Conservation (phyloP, 2,329 filamentous ascomycete genomes). For the Arthroderma uncinatum region DNA sequence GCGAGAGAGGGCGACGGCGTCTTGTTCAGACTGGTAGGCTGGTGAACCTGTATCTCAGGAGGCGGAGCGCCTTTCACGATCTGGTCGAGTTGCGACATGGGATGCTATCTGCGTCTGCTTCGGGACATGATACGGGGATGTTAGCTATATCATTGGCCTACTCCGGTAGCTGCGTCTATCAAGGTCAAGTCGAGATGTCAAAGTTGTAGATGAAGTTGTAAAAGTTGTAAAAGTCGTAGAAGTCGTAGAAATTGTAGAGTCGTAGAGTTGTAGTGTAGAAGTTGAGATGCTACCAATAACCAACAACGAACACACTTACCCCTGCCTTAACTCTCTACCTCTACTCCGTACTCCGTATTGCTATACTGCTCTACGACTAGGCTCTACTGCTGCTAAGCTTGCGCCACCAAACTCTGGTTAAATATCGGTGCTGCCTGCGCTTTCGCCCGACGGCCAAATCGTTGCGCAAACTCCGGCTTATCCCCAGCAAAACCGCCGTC, state of each 20-base stretch:
- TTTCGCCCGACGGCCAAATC: not conserved
- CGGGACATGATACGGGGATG: not conserved
- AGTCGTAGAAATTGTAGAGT: not conserved
- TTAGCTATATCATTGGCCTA: too few relatives aligned
- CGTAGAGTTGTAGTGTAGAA: not conserved
- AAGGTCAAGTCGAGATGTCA: not conserved
- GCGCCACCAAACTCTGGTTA: not conserved
- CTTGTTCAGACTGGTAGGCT: constrained; percentile 33
- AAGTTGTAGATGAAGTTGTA: not conserved
- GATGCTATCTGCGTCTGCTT: constrained; percentile 21
- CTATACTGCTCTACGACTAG: not conserved
- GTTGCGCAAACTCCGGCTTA: constrained; percentile 10
- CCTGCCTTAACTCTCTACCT: not conserved
- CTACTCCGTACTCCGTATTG: not conserved
- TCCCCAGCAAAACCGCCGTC: constrained; percentile 9
- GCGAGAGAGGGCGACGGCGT: constrained; percentile 24
- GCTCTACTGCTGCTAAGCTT: not conserved
- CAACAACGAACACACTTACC: too few relatives aligned
- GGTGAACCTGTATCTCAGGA: constrained; percentile 41
- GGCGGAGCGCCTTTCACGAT: constrained; percentile 81
- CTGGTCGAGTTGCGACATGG: constrained; percentile 61
- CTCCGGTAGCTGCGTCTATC: too few relatives aligned
- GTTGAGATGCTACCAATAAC: too few relatives aligned
- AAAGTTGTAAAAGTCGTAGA: not conserved
- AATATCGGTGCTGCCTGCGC: too few relatives aligned